A percentile compares a stretch with the other conserved stretches of the same genome.
These are phyloP conservation scores for Nephelium lappaceum DNA, from an alignment of 345 rosid genomes.

Conservation along the genomic window DNA sequence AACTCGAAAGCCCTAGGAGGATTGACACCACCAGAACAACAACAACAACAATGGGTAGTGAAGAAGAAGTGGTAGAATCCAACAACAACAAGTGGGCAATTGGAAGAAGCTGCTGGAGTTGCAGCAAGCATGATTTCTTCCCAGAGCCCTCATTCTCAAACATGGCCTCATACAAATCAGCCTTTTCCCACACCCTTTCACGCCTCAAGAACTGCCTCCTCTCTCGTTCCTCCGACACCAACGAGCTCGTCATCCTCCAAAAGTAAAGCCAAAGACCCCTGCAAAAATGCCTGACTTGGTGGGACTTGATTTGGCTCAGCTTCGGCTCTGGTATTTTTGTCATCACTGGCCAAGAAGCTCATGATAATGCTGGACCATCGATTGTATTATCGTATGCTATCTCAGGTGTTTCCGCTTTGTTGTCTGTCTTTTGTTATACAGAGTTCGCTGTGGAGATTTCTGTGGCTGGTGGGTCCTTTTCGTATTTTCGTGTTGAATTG, in stretches of 20 bases:
- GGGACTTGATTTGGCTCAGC: slow-evolving; percentile 96
- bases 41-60: no score
- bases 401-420: slow-evolving; percentile 79
- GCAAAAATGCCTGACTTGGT: slow-evolving; percentile 88
- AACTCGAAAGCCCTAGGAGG: no score
- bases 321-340: slow-evolving; percentile 96
- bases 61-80: no score
- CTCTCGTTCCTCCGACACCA: slow-evolving; percentile 70
- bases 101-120: slow-evolving; percentile 67
- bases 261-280: slow-evolving; percentile 73
- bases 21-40: no score
- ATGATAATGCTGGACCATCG: slow-evolving; percentile 67
- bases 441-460: slow-evolving; percentile 89
- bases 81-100: no score
- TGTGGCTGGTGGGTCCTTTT: slow-evolving; percentile 89
- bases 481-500: slow-evolving; percentile 78
- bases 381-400: slow-evolving; percentile 74
- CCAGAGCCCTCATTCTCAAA: slow-evolving; percentile 74
- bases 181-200: slow-evolving; percentile 64
- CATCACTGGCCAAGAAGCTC: slow-evolving; percentile 88
- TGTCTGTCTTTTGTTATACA: slow-evolving; percentile 84
- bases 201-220: slow-evolving; percentile 81
- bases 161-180: slow-evolving; percentile 61
- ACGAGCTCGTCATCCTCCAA: slow-evolving; percentile 64
- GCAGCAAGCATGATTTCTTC: slow-evolving; percentile 78